Percentiles rank a stretch among this genome's conserved stretches.
These are phyloP conservation scores for Thielaviopsis cerberus DNA, from an alignment of 2,329 filamentous ascomycete genomes.

Conservation along the genomic window DNA sequence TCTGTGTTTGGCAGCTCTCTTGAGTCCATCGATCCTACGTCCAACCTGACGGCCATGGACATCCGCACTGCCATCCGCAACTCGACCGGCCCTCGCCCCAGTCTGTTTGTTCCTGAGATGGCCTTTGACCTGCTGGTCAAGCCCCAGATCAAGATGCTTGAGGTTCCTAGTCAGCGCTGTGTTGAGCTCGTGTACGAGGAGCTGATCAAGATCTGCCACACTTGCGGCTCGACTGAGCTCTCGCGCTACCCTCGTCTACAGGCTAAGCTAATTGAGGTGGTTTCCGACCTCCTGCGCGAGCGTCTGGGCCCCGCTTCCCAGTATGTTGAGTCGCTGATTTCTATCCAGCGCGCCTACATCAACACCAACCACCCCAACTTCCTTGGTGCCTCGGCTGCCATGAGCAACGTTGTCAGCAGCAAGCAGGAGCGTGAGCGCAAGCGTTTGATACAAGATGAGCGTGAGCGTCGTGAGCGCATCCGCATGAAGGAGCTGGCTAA, in stretches of 20 bases:
- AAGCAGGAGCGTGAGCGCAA: constrained; percentile 90
- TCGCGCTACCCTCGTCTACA: constrained; percentile 82
- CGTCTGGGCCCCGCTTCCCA: constrained; percentile 70
- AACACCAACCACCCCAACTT: constrained; percentile 99
- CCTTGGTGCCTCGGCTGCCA: constrained; percentile 84
- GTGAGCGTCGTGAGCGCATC: constrained; percentile 65
- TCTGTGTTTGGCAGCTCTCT: constrained; percentile 93
- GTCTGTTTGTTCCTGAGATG: constrained; percentile 90
- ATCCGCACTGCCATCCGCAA: constrained; percentile 96
- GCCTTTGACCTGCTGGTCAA: constrained; percentile 96
- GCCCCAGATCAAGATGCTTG: constrained; percentile 91
- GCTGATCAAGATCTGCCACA: constrained; percentile 98
- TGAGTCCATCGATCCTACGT: constrained; percentile 88
- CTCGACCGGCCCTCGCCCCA: constrained; percentile 86
- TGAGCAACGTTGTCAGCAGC: constrained; percentile 88
- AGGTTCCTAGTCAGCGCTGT: constrained; percentile 85
- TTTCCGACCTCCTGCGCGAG: constrained; percentile 86
- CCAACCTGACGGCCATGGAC: constrained; percentile 82
- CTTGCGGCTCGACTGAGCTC: constrained; percentile 86
- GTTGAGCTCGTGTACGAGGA: constrained; percentile 98
- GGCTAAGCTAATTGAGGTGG: constrained; percentile 92
- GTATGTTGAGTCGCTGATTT: constrained; percentile 92
- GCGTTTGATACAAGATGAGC: constrained; percentile 59
- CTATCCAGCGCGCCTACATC: constrained; percentile 95
- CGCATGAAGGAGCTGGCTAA: constrained; percentile 73